Evolutionary conservation across 768 basidiomycete species (phyloP), one percentile per base, ranked within the genome.

Genomic region (Coprinopsis strossmayeri): DNA sequence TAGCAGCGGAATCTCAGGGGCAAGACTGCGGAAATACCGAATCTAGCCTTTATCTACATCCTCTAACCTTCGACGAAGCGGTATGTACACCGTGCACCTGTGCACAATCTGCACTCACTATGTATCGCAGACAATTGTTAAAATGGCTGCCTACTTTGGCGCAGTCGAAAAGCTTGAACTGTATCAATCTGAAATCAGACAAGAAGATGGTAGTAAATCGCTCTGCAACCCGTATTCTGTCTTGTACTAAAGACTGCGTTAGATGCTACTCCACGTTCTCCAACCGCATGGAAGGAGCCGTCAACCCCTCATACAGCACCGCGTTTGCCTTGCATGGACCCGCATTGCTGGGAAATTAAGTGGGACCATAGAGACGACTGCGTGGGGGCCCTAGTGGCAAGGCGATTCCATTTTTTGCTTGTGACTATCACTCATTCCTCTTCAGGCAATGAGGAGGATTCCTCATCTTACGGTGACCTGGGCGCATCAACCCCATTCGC

Each of bases 291-390:
- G 20, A 43, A 49, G 27, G 27, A 34, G 9, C 70, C 69, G 52
- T 77, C 79, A 7, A 55, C 55, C 34, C 81, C 82, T 2, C 87
- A 90, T 55, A 65, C 81, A 56, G 71, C 67, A 2, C 73, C 74
- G 23, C 79, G 82, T 34, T 71, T 71, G 27, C 35, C 71, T 3
- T 56, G 57, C 10, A 89, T 87, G 86, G 77, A 81, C 45, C 53
- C 56, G 1, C 64, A 71, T 3, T 81, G 82, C 50, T 90, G 84
- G 80, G 84, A 85, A 57, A 72, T 89, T 34, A 91, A 90, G 59
- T 91, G 85, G 84, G 69, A 74, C 23, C 78, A 86, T 61, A 74
- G 88, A 35, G 82, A 87, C 51, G 82, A 91, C 55, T 85, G 82
- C 51, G 74, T 88, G 34, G 77, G 69, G 52, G 88, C 88, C 20